phyloP scores from a whole-genome alignment of 1,284 basidiomycete species.

The Puccinia triticina region DNA sequence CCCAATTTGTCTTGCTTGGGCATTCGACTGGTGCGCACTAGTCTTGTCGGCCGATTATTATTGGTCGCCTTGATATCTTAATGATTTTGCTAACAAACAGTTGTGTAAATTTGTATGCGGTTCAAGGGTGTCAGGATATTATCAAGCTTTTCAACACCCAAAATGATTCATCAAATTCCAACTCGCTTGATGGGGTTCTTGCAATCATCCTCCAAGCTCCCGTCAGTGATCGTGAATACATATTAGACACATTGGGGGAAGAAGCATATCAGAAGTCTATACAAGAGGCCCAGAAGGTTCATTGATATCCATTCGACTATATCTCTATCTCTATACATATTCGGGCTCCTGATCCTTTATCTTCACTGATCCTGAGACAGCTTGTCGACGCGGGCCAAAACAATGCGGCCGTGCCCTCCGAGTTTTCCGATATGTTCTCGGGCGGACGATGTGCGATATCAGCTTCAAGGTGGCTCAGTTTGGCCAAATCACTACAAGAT shows the following conservation, averaged over 20 bases:
- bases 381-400: background rate
- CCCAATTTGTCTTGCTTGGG: slow-evolving; percentile 31
- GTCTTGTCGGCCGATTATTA: background rate
- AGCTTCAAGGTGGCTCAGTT: slow-evolving; percentile 39
- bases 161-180: background rate
- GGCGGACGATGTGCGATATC: slow-evolving; percentile 33
- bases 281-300: slow-evolving; percentile 23
- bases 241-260: slow-evolving; percentile 25
- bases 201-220: slow-evolving; percentile 47
- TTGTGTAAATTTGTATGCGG: background rate
- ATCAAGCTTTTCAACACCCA: slow-evolving; percentile 25
- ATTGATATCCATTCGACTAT: background rate
- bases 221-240: slow-evolving; percentile 50
- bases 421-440: slow-evolving; percentile 43
- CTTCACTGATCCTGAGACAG: background rate
- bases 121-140: slow-evolving; percentile 49
- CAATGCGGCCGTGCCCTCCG: slow-evolving; percentile 30
- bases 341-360: background rate
- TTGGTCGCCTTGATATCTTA: background rate
- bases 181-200: background rate
- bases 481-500: slow-evolving; percentile 24
- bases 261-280: slow-evolving; percentile 25
- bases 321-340: background rate
- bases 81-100: background rate
- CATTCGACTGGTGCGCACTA: slow-evolving; percentile 39